phyloP scores from a whole-genome alignment of 2,329 filamentous ascomycete species.

The Claviceps lovelessii region DNA sequence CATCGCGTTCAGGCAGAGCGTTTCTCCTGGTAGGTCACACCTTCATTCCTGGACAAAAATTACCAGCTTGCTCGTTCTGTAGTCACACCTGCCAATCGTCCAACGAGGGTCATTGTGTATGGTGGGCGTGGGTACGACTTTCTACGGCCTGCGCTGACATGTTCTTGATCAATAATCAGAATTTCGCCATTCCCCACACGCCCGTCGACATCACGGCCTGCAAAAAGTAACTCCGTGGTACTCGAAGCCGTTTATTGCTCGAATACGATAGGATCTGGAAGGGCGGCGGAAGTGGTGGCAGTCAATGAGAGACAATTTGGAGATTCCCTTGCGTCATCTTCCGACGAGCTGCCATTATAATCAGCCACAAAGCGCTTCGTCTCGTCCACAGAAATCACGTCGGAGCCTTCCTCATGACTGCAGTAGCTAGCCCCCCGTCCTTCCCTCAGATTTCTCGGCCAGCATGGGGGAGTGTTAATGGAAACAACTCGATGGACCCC shows the following conservation, averaged over 20 bases:
- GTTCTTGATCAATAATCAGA: background rate
- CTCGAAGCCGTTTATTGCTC: background rate
- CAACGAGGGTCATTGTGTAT: background rate
- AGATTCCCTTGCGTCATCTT: background rate
- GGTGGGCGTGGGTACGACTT: background rate
- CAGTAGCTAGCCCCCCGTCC: slow-evolving; percentile 50
- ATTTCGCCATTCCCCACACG: background rate
- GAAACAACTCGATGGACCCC: slow-evolving; percentile 55
- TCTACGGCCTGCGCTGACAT: slow-evolving; percentile 2
- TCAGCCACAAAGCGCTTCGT: slow-evolving; percentile 4
- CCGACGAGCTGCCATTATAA: slow-evolving; percentile 1
- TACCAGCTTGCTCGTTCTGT: background rate
- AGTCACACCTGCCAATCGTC: background rate
- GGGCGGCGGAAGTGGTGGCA: slow-evolving; percentile 10
- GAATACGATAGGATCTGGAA: slow-evolving; percentile 2
- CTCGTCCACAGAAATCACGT: slow-evolving; percentile 10
- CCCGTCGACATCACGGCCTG: background rate
- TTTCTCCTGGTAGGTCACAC: slow-evolving; percentile 3
- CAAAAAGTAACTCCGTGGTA: background rate
- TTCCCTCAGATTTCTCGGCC: slow-evolving; percentile 49
- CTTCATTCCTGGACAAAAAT: background rate
- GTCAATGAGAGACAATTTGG: slow-evolving; percentile 7
- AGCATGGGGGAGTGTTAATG: slow-evolving; percentile 49
- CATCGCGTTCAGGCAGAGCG: background rate
- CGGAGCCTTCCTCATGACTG: slow-evolving; percentile 43